A percentile compares a stretch with the other conserved stretches of the same genome.
Conservation (phyloP, 768 basidiomycete species). For the Serendipita sp. region DNA sequence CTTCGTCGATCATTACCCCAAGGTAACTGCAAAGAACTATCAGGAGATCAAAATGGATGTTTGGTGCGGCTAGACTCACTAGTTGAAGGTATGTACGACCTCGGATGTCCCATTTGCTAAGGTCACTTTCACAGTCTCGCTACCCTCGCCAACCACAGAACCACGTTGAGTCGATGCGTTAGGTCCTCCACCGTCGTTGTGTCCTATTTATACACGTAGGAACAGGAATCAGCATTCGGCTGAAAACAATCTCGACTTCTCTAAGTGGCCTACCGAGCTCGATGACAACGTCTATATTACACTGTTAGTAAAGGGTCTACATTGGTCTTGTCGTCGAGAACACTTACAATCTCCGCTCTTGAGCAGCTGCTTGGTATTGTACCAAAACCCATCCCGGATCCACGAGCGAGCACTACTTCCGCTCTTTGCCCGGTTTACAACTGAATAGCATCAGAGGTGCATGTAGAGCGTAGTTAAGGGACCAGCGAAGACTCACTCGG, state of each 20-base stretch:
- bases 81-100: constrained; percentile 30
- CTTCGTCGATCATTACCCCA: constrained; percentile 21
- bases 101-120: constrained; percentile 21
- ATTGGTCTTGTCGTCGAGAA: constrained; percentile 14
- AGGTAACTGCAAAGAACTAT: not conserved
- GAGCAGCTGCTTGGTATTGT: constrained; percentile 22
- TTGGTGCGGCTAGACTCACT: constrained; percentile 15
- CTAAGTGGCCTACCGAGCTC: not conserved
- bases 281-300: constrained; percentile 17
- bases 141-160: constrained; percentile 4
- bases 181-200: constrained; percentile 26
- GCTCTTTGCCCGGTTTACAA: constrained; percentile 31
- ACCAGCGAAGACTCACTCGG: not conserved
- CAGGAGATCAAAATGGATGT: not conserved
- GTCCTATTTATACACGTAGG: constrained; percentile 16
- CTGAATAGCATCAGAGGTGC: constrained; percentile 24
- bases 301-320: not conserved
- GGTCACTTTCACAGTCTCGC: constrained; percentile 5
- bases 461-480: constrained; percentile 22
- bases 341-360: constrained; percentile 18
- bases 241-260: no score
- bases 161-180: constrained; percentile 7
- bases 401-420: constrained; percentile 32
- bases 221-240: not conserved
- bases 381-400: constrained; percentile 29